These are phyloP conservation scores for Venturia asperata DNA, from an alignment of 2,329 filamentous ascomycete species.

Conservation along the genomic window DNA sequence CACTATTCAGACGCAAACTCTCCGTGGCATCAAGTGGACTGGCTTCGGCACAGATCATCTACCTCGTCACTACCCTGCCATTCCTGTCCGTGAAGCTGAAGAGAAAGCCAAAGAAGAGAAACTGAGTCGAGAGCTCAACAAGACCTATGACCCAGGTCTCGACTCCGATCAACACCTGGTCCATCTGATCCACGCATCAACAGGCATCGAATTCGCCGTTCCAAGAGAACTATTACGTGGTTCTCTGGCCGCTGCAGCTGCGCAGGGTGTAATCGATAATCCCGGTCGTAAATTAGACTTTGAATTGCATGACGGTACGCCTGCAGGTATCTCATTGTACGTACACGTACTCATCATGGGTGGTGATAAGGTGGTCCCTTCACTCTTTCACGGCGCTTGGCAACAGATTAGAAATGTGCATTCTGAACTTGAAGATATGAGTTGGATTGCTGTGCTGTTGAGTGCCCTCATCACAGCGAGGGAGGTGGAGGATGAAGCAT, in stretches of 20 bases:
- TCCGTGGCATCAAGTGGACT: not conserved
- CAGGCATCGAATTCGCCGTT: not conserved
- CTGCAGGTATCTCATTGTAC: not conserved
- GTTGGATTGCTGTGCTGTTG: not conserved
- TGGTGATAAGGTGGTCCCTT: not conserved
- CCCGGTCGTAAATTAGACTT: not conserved
- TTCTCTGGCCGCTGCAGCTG: not conserved
- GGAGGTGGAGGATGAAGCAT: not conserved
- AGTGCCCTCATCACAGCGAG: not conserved
- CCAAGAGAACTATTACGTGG: not conserved
- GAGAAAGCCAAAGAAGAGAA: not conserved
- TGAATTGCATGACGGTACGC: not conserved
- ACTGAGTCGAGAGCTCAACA: not conserved
- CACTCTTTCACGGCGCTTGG: not conserved
- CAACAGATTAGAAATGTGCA: not conserved
- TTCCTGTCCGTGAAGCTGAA: not conserved
- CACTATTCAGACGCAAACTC: not conserved
- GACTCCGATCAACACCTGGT: not conserved
- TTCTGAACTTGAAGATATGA: not conserved
- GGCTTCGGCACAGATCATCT: slow-evolving; percentile 5
- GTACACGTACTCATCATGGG: not conserved
- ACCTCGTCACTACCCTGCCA: not conserved
- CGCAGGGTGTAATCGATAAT: not conserved
- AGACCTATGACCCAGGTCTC: not conserved
- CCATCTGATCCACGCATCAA: not conserved